Evolutionary conservation across 331 rosid species (phyloP).

Genomic region (Cydonia oblonga): DNA sequence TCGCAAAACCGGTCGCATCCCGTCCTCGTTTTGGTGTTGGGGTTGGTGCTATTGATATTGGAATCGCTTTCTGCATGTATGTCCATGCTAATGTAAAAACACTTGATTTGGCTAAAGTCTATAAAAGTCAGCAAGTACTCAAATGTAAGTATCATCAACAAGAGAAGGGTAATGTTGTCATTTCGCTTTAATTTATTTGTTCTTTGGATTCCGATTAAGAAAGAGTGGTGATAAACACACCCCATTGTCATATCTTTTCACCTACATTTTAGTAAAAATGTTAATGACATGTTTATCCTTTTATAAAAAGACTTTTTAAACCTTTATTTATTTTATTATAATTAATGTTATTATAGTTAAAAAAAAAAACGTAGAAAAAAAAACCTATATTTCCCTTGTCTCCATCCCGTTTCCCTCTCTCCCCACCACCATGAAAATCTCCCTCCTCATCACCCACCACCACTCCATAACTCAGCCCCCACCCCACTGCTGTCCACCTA

Average conservation of each 20-base stretch:
- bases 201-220: neutral
- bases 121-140: neutral
- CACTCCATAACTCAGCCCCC: no score
- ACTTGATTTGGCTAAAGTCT: neutral
- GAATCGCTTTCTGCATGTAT: neutral
- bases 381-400: no score
- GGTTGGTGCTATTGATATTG: constrained; percentile 48
- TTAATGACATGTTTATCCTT: no score
- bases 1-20: constrained; percentile 71
- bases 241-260: no score
- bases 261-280: neutral
- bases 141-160: neutral
- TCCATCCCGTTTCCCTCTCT: no score
- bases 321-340: no score
- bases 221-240: neutral
- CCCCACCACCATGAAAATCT: no score
- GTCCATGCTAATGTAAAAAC: neutral
- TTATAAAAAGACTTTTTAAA: no score
- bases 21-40: constrained; percentile 59
- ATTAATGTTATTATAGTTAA: no score
- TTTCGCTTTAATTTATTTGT: neutral
- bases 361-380: no score
- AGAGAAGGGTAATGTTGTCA: neutral
- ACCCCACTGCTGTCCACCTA: no score
- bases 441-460: no score